Conservation (phyloP, 352 stramenopile species). For the Phytophthora podocarpi region DNA sequence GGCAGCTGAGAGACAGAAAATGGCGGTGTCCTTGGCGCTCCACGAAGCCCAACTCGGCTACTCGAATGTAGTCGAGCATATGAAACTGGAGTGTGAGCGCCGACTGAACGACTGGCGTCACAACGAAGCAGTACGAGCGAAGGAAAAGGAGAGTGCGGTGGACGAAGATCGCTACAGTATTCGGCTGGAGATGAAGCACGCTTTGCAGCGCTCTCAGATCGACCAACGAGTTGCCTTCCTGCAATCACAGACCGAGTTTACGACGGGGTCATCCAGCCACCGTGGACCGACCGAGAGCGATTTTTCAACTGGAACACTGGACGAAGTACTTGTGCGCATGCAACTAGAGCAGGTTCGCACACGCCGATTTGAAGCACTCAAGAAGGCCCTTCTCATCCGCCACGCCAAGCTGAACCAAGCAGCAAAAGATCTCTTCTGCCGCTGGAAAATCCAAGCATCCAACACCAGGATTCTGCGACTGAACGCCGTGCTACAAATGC, state of each 20-base stretch:
- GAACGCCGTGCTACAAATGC: conserved; percentile 51
- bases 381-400: conserved; percentile 65
- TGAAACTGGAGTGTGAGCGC: conserved; percentile 55
- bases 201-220: conserved; percentile 62
- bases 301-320: conserved; percentile 56
- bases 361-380: conserved; percentile 67
- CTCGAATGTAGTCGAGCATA: conserved; percentile 49
- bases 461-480: conserved; percentile 30
- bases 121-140: conserved; percentile 55
- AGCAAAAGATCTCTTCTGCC: conserved; percentile 36
- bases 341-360: conserved; percentile 66
- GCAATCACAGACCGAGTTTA: conserved; percentile 38
- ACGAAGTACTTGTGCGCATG: conserved; percentile 70
- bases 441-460: conserved; percentile 49
- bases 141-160: conserved; percentile 55
- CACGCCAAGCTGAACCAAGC: conserved; percentile 41
- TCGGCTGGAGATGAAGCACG: conserved; percentile 64
- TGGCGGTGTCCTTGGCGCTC: conserved; percentile 56
- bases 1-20: conserved; percentile 51
- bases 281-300: conserved; percentile 26
- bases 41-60: conserved; percentile 55
- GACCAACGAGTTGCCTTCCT: conserved; percentile 63
- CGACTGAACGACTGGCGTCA: conserved; percentile 57
- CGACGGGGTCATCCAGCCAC: neutral
- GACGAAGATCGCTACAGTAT: conserved; percentile 75